Conservation (phyloP, 495 filamentous ascomycete genomes). For the Trichoderma parareesei region DNA sequence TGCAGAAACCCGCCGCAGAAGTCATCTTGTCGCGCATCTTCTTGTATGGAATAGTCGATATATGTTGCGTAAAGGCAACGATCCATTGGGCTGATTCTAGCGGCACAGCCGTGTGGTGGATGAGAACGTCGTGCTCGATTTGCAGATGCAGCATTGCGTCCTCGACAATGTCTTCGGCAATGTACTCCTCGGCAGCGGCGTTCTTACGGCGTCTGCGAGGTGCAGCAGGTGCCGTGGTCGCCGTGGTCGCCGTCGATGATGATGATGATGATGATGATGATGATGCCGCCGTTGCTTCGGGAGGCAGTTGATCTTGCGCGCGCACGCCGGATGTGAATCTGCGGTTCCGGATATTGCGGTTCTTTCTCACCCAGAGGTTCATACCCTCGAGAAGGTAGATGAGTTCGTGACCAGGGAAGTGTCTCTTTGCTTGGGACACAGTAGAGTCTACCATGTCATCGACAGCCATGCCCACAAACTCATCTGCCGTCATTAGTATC, state of each 20-base stretch:
- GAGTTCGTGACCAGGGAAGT: constrained; percentile 44
- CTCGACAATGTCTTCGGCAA: constrained; percentile 68
- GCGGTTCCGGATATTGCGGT: constrained; percentile 56
- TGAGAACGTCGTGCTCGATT: constrained; percentile 54
- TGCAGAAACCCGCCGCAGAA: constrained; percentile 61
- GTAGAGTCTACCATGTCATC: constrained; percentile 51
- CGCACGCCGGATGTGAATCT: constrained; percentile 59
- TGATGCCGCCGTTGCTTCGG: constrained; percentile 18
- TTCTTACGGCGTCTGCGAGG: constrained; percentile 32
- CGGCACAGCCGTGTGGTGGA: constrained; percentile 59
- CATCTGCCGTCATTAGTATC: constrained; percentile 54
- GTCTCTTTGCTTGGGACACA: constrained; percentile 45
- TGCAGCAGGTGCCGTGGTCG: not conserved
- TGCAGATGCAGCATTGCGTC: constrained; percentile 67
- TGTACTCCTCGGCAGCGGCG: constrained; percentile 33
- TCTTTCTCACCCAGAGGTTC: constrained; percentile 58
- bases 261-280: constrained; percentile 12
- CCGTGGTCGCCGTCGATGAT: not conserved
- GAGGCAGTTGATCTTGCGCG: constrained; percentile 33
- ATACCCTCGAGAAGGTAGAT: constrained; percentile 79
- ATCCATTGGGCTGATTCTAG: constrained; percentile 72
- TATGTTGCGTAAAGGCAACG: constrained; percentile 69
- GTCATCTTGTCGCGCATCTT: constrained; percentile 31
- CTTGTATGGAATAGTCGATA: constrained; percentile 69
- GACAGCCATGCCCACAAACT: constrained; percentile 59